Evolutionary conservation across 2,329 filamentous ascomycete genomes (phyloP).

Genomic region (Colletotrichum spaethianum): DNA sequence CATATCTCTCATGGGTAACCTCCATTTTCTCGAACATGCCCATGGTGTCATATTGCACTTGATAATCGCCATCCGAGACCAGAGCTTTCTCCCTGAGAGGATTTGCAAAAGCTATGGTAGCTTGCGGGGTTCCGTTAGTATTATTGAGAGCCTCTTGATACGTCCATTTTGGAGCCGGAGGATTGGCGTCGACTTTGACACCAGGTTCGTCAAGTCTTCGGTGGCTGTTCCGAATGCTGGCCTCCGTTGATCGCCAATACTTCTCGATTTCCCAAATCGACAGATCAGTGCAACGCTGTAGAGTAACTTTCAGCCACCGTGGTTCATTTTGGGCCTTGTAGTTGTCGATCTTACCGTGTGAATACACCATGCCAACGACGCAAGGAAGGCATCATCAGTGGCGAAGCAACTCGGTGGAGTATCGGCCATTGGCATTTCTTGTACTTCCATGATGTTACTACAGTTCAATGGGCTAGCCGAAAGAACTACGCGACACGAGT

Average conservation of each 20-base stretch:
- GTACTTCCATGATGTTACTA: conserved; percentile 7
- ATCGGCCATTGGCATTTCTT: conserved; percentile 24
- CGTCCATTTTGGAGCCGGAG: not conserved
- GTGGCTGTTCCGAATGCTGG: conserved; percentile 1
- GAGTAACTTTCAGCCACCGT: conserved; percentile 25
- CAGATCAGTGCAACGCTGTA: conserved; percentile 50
- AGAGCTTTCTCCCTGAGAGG: conserved; percentile 52
- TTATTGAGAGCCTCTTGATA: conserved; percentile 12
- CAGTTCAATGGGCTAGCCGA: conserved; percentile 47
- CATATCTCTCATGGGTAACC: conserved; percentile 44
- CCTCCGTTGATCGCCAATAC: conserved; percentile 29
- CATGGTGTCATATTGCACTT: conserved; percentile 65
- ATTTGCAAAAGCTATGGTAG: not conserved
- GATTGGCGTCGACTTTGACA: not conserved
- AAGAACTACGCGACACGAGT: conserved; percentile 51
- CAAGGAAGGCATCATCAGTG: conserved; percentile 48
- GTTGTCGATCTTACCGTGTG: conserved; percentile 46
- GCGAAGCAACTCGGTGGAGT: conserved; percentile 48
- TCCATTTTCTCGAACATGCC: conserved; percentile 65
- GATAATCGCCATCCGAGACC: conserved; percentile 46
- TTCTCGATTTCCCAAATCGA: conserved; percentile 48
- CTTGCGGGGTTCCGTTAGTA: not conserved
- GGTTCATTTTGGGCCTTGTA: not conserved
- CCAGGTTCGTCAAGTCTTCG: conserved; percentile 5
- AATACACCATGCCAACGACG: conserved; percentile 53